Base-by-base conservation (phyloP, 2,329 filamentous ascomycete genomes). In the Cladophialophora yegresii region DNA sequence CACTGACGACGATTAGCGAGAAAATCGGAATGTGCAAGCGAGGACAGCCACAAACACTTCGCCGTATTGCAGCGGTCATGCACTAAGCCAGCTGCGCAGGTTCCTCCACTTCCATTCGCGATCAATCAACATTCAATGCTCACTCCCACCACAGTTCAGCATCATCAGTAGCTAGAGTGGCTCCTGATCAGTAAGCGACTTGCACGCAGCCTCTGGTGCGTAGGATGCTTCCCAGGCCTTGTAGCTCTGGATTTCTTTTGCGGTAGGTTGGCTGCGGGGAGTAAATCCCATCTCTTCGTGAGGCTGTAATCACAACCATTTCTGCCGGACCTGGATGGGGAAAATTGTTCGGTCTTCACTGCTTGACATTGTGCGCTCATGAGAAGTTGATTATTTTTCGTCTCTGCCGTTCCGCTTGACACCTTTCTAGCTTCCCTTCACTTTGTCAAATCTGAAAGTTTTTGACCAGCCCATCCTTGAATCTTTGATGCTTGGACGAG, bases 301-400 rank as follows among this genome's bases (percentile, higher is more conserved):
- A 54, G 3, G 51, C 51, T 10, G 5, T 30, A 0, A 2, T n/a
- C 13, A n/a, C 20, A 43, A 8, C 3, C 16, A 8, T 16, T 40
- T 36, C 57, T 59, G 47, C 57, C 57, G 30, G 57, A 59, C 47
- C 57, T 28, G 28, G 8, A 40, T 28, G 30, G n/a, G 36, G 40
- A 32, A 32, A 20, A 33, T 16, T 13, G n/a, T 53, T 26, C 13
- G 13, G 9, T 8, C 23, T 54, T 54, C 23, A 13, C 28, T 28
- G 33, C 45, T 43, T 59, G 22, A 32, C 30, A 53, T 59, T 59
- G 57, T 60, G 28, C 57, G 40, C 40, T 32, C 7, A 4, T 54
- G 51, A 33, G 16, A 32, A 20, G 16, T 7, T 54, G 22, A 54
- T n/a, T 1, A 4, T n/a, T 4, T 20, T 6, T 26, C 47, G n/a